phyloP scores from a whole-genome alignment of 371 early-diverging fungal genomes.

The Saksenaea vasiformis region DNA sequence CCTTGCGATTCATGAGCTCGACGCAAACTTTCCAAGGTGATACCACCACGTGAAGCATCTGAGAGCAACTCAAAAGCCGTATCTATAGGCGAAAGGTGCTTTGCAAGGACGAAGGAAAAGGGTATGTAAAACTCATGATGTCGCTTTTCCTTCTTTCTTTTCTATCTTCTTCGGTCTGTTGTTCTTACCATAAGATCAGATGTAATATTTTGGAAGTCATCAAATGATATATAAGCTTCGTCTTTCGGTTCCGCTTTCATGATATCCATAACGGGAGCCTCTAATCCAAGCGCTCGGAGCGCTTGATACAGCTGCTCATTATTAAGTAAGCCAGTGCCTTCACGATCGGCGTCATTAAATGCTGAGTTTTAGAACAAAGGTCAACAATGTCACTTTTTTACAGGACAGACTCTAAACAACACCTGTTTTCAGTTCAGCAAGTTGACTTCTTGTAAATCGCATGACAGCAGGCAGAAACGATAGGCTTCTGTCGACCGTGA shows the following conservation, averaged over 20 bases:
- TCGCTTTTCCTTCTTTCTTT: too few species aligned
- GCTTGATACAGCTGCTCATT: conserved; percentile 26
- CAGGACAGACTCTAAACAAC: not conserved
- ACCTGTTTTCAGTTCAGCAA: not conserved
- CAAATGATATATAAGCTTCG: conserved; percentile 25
- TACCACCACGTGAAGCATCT: conserved; percentile 23
- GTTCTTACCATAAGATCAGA: conserved; percentile 25
- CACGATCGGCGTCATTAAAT: conserved; percentile 27
- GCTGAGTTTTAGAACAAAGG: conserved; percentile 13
- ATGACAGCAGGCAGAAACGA: not conserved
- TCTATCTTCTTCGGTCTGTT: not conserved
- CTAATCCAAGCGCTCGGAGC: conserved; percentile 14
- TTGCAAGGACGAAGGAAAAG: not conserved
- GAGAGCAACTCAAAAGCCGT: conserved; percentile 23
- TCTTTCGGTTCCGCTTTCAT: conserved; percentile 29
- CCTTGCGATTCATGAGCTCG: conserved; percentile 27
- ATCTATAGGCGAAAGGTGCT: not conserved
- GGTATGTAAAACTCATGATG: not conserved
- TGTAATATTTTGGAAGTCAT: conserved; percentile 34
- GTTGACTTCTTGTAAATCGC: not conserved
- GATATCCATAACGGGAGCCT: conserved; percentile 19
- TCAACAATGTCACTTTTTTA: not conserved
- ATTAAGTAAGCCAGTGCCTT: conserved; percentile 28
- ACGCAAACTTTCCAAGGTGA: conserved; percentile 30
- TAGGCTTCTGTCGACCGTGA: too few species aligned